These are phyloP conservation scores for Curvularia hawaiiensis DNA, from an alignment of 2,329 filamentous ascomycete species.

Conservation along the genomic window DNA sequence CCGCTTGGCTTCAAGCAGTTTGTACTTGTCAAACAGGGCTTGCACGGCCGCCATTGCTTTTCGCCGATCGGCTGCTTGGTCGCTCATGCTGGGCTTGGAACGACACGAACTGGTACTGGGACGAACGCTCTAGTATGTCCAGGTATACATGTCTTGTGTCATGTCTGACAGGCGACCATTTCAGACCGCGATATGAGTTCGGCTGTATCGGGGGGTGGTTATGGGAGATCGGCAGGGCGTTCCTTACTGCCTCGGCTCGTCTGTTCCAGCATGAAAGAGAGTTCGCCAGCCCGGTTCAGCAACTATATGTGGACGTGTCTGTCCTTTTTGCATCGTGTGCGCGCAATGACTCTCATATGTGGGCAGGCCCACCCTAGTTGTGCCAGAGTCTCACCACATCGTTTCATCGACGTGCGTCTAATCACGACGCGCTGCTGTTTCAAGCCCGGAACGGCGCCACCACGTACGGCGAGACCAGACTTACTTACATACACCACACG, in stretches of 20 bases:
- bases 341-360: slow-evolving; percentile 15
- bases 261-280: not conserved
- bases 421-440: slow-evolving; percentile 18
- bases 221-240: slow-evolving; percentile 9
- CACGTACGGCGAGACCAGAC: slow-evolving; percentile 11
- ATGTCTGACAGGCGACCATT: not conserved
- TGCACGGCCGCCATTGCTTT: slow-evolving; percentile 46
- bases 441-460: slow-evolving; percentile 21
- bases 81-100: slow-evolving; percentile 26
- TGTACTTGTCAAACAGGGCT: slow-evolving; percentile 47
- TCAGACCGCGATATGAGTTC: not conserved
- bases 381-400: slow-evolving; percentile 16
- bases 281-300: not conserved
- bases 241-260: slow-evolving; percentile 15
- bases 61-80: slow-evolving; percentile 27
- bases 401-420: slow-evolving; percentile 23
- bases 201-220: not conserved
- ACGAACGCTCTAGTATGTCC: not conserved
- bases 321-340: slow-evolving; percentile 8
- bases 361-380: slow-evolving; percentile 9
- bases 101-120: not conserved
- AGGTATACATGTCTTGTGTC: not conserved
- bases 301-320: not conserved
- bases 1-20: slow-evolving; percentile 37
- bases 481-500: slow-evolving; percentile 14